phyloP scores from a whole-genome alignment of 179 eudicot genomes.

The Dionaea muscipula region DNA sequence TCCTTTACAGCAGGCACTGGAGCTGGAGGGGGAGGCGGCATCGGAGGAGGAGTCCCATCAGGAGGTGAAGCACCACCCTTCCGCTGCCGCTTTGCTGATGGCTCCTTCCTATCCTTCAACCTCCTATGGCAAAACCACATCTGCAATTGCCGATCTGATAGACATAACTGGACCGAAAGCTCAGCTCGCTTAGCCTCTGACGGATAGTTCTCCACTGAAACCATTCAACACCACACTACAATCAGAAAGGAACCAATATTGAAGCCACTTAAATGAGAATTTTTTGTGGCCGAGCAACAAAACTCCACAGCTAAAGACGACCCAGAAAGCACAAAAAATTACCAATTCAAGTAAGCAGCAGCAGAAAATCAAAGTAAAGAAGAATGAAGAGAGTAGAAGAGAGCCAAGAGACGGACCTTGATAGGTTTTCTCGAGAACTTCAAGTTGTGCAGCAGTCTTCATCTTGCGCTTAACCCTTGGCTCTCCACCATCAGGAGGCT shows the following conservation, averaged over 20 bases:
- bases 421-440: constrained; percentile 71
- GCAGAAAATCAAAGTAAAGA: too few species aligned
- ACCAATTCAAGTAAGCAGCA: too few species aligned
- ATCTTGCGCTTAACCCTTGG: constrained; percentile 70
- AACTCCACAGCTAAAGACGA: neutral
- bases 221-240: constrained; percentile 7
- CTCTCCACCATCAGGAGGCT: constrained; percentile 26
- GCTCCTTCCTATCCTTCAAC: constrained; percentile 57
- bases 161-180: constrained; percentile 53
- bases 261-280: too few species aligned
- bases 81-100: constrained; percentile 23
- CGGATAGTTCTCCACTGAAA: constrained; percentile 27
- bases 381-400: too few species aligned
- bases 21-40: constrained; percentile 13
- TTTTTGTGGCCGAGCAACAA: neutral
- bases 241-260: neutral
- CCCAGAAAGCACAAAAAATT: neutral
- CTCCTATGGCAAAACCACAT: constrained; percentile 96
- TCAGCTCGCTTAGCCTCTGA: constrained; percentile 62
- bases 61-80: constrained; percentile 21
- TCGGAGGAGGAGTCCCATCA: constrained; percentile 3
- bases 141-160: constrained; percentile 79
- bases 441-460: constrained; percentile 84
- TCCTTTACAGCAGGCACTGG: constrained; percentile 19
- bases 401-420: constrained; percentile 30